Evolutionary conservation across 75 land plant genomes (phyloP).

Genomic region (Chamaecyparis obtusa): DNA sequence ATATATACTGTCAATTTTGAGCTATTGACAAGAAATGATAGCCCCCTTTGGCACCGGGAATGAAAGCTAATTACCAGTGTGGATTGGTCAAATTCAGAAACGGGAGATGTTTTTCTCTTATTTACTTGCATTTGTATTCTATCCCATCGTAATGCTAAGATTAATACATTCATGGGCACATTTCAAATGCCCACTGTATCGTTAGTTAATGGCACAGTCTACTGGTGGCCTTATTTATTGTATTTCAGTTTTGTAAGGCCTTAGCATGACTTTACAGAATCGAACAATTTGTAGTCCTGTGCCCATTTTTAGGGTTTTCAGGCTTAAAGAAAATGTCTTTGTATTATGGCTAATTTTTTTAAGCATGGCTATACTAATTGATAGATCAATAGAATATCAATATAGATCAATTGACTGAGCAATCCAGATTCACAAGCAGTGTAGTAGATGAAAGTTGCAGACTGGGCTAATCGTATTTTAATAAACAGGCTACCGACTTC

Average conservation of each 20-base stretch:
- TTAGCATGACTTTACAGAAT: not conserved
- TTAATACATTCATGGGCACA: not conserved
- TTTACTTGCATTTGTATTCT: not conserved
- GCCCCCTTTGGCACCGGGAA: not conserved
- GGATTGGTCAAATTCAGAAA: not conserved
- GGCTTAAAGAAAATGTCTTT: not conserved
- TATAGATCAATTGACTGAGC: too few species aligned
- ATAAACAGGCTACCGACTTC: too few species aligned
- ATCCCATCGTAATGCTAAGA: not conserved
- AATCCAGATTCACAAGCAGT: not conserved
- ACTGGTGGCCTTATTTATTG: not conserved
- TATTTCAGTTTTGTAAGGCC: not conserved
- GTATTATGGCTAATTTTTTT: too few species aligned
- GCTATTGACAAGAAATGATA: conserved; percentile 12
- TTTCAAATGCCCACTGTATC: conserved; percentile 1
- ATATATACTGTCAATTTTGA: conserved; percentile 8
- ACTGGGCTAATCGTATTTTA: not conserved
- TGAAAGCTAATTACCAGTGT: not conserved
- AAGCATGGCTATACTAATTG: too few species aligned
- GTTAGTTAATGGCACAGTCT: not conserved
- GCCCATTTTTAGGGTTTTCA: too few species aligned
- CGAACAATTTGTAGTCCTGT: not conserved
- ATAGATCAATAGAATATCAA: too few species aligned
- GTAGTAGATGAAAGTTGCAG: not conserved
- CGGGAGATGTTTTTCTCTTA: not conserved